These are phyloP conservation scores for Ustilago sp. DNA, from an alignment of 1,284 basidiomycete genomes.

Conservation along the genomic window DNA sequence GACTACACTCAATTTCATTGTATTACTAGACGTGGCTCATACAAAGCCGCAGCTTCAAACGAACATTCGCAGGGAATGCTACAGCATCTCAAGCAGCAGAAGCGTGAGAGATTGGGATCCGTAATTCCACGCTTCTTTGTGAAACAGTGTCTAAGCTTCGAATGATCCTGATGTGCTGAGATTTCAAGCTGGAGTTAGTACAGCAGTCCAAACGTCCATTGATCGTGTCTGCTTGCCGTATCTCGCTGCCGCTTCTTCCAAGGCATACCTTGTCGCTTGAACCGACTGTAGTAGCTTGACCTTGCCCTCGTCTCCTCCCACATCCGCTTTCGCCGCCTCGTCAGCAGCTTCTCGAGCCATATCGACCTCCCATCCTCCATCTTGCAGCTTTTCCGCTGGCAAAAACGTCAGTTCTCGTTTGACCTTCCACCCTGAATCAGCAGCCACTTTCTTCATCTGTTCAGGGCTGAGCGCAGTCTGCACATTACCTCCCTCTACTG, in stretches of 20 bases:
- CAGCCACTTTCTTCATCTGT: slow-evolving; percentile 14
- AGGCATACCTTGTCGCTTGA: slow-evolving; percentile 20
- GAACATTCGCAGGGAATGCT: neutral
- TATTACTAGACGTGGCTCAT: slow-evolving; percentile 6
- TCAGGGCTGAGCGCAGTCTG: slow-evolving; percentile 19
- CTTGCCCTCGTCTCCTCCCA: neutral
- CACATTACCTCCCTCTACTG: slow-evolving; percentile 17
- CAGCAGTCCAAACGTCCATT: slow-evolving; percentile 44
- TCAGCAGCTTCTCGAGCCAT: slow-evolving; percentile 25
- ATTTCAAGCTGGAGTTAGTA: slow-evolving; percentile 11
- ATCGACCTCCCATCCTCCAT: slow-evolving; percentile 28
- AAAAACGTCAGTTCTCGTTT: slow-evolving; percentile 16
- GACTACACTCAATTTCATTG: neutral
- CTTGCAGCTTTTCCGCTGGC: slow-evolving; percentile 20
- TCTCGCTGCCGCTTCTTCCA: slow-evolving; percentile 18
- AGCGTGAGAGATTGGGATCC: neutral
- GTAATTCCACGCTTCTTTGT: neutral
- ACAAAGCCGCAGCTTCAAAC: neutral
- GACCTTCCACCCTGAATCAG: slow-evolving; percentile 25
- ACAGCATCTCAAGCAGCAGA: neutral
- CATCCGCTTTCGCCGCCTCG: neutral
- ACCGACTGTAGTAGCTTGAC: slow-evolving; percentile 19
- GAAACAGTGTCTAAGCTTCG: neutral
- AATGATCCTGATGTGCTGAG: neutral
- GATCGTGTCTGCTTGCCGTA: slow-evolving; percentile 13